phyloP scores from a whole-genome alignment of 75 land plant species.

The Azolla pinnata region DNA sequence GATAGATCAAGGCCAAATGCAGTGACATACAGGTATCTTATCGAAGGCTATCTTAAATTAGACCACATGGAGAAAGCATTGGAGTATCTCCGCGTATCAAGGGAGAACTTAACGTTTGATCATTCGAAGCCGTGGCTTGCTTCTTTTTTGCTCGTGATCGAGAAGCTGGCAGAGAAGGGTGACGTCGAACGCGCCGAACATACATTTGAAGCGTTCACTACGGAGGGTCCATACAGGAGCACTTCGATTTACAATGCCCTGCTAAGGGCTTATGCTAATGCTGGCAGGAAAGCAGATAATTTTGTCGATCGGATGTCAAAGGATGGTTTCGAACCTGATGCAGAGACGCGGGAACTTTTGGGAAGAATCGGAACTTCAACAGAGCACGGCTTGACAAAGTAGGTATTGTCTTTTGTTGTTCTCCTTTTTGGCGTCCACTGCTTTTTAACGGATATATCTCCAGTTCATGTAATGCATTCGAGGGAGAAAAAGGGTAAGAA shows the following conservation, averaged over 20 bases:
- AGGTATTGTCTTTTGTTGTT: too few species aligned
- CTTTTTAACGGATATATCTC: too few species aligned
- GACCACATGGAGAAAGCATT: background rate
- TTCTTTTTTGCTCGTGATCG: background rate
- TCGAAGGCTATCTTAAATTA: background rate
- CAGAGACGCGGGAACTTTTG: too few species aligned
- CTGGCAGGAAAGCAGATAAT: background rate
- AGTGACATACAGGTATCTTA: conserved; percentile 2
- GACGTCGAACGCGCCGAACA: background rate
- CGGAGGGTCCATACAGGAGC: background rate
- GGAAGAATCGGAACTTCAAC: too few species aligned
- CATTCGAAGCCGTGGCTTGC: background rate
- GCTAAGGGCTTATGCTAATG: background rate
- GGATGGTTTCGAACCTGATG: background rate
- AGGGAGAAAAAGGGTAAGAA: too few species aligned
- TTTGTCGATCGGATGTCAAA: background rate
- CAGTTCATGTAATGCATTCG: too few species aligned
- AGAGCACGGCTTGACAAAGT: too few species aligned
- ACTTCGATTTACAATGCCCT: background rate
- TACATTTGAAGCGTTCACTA: background rate
- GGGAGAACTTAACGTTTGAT: background rate
- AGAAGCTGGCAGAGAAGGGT: background rate
- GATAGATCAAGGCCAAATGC: background rate
- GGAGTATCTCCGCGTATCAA: background rate
- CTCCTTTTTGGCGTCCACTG: too few species aligned